Evolutionary conservation across 2,329 filamentous ascomycete species (phyloP).

Genomic region (Fusarium mangiferae): DNA sequence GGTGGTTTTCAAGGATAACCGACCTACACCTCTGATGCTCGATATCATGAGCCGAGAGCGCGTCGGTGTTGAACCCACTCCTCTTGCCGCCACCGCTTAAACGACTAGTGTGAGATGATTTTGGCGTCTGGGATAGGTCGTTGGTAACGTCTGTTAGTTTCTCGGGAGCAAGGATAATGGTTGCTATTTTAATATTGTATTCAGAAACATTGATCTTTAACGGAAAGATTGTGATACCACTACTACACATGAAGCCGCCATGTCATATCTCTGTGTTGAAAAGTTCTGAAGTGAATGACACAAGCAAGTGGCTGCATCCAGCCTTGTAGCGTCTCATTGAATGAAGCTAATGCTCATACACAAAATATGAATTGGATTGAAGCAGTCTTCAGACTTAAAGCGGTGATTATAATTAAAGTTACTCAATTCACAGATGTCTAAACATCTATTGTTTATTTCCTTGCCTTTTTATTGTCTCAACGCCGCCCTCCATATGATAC

Average conservation of each 20-base stretch:
- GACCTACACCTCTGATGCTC: conserved; percentile 86
- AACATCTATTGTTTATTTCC: conserved; percentile 2
- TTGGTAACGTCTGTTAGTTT: conserved; percentile 24
- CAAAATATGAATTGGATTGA: not conserved
- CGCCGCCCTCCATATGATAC: not conserved
- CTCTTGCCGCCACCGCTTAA: conserved; percentile 64
- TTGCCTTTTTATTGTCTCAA: conserved; percentile 1
- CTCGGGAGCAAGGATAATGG: conserved; percentile 17
- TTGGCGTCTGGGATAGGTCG: conserved; percentile 30
- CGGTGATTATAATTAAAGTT: not conserved
- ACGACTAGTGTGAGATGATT: conserved; percentile 21
- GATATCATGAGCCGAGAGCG: conserved; percentile 94
- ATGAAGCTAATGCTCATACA: not conserved
- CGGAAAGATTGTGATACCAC: not conserved
- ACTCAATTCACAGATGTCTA: conserved; percentile 15
- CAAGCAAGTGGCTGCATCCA: not conserved
- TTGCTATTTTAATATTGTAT: conserved; percentile 5
- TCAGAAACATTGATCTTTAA: not conserved
- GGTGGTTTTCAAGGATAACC: conserved; percentile 83
- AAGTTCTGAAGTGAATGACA: not conserved
- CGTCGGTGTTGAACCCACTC: conserved; percentile 80
- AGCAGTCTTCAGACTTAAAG: not conserved
- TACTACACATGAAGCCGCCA: not conserved
- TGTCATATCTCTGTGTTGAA: not conserved
- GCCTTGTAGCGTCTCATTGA: not conserved